Base-by-base conservation (phyloP, 192 early-diverging fungal genomes). In the Glomus cerebriforme region DNA sequence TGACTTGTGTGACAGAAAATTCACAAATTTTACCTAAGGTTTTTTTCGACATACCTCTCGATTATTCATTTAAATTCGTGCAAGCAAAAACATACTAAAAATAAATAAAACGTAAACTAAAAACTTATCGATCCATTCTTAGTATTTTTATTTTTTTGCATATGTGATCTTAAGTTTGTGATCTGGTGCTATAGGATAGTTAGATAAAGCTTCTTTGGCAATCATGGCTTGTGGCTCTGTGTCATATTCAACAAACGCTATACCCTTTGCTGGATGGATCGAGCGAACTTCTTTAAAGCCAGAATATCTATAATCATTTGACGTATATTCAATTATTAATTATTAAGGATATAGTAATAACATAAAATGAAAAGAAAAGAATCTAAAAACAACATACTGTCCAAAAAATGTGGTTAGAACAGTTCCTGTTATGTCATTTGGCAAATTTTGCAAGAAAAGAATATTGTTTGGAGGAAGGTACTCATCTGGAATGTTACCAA, bases 241-340 rank as follows among this genome's bases (percentile, higher is more conserved):
- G 34, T 93, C 94, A 82, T 95, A 99, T 84, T 98, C 97, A 59
- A 98, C 96, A 87, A 99, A 99, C 0, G 97, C 96, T 83, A 98
- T 95, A 37, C 93, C 95, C 79, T 90, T 92, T 81, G 95, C 96
- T 80, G 93, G 92, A 7, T 95, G 92, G 12, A 99, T 93, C 79
- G 94, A 88, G 85, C 98, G 96, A 32, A 98, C 95, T 88, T 99
- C 98, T 76, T 94, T 95, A 89, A 97, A 96, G 7, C 97, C 97
- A 59, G 93, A 91, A 82, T 90, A 92, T 65, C 83, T 87, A 85
- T 39, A 22, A 43, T 19, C 2, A 37, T 69, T 29, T 54, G 7
- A 22, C 17, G 19, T 22, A 5, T 54, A 19, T 54, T 54, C 19
- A 17, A 54, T 66, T 24, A 49, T 59, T 60, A 19, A 34, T 27